These are phyloP conservation scores for Wallacemonas sp. DNA, from an alignment of 208 protist species.

Conservation along the genomic window DNA sequence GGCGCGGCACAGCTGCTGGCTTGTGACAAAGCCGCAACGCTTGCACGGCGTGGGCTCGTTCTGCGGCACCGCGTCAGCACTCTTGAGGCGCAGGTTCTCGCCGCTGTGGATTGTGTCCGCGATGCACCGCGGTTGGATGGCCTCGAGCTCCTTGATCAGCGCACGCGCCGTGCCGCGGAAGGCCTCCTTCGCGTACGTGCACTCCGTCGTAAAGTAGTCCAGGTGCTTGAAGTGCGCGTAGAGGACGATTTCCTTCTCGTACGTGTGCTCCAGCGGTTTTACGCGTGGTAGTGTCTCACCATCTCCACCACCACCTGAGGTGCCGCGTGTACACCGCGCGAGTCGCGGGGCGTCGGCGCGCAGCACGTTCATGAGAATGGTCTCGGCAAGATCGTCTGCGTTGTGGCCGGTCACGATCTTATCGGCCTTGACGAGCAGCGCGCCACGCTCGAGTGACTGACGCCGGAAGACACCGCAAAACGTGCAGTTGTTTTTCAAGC, in stretches of 20 bases:
- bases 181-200: constrained; percentile 96
- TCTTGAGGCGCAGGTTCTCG: constrained; percentile 77
- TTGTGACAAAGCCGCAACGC: constrained; percentile 92
- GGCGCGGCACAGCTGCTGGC: constrained; percentile 91
- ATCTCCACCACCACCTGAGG: constrained; percentile 32
- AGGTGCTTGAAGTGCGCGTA: constrained; percentile 98
- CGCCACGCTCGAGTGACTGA: constrained; percentile 96
- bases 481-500: constrained; percentile 95
- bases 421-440: constrained; percentile 78
- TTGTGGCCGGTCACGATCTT: constrained; percentile 98
- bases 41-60: constrained; percentile 65
- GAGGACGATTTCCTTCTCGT: constrained; percentile 98
- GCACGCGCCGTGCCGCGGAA: constrained; percentile 94
- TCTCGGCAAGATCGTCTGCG: constrained; percentile 98
- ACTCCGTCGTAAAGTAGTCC: constrained; percentile 98
- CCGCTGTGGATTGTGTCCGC: constrained; percentile 91
- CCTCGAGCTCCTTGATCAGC: constrained; percentile 95
- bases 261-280: constrained; percentile 98
- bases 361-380: constrained; percentile 97
- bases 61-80: constrained; percentile 34
- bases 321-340: constrained; percentile 78
- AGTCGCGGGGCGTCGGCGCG: constrained; percentile 94
- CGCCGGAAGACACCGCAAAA: constrained; percentile 98
- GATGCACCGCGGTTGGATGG: constrained; percentile 89
- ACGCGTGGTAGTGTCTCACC: constrained; percentile 67